phyloP scores from a whole-genome alignment of 495 filamentous ascomycete species.

The Penicillium egyptiacum region DNA sequence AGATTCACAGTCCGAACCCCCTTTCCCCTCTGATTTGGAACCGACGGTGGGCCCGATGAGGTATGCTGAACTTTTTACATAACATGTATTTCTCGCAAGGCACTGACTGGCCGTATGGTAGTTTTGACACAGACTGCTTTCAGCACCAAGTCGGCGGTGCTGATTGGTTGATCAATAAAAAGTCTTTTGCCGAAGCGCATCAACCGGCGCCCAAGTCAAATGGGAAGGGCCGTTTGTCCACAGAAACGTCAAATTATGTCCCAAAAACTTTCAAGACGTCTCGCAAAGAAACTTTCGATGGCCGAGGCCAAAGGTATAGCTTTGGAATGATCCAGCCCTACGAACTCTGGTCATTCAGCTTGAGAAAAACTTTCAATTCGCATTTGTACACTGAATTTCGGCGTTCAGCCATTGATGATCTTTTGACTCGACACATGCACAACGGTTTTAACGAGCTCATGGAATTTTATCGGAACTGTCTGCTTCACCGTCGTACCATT shows the following conservation, averaged over 20 bases:
- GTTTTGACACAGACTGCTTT: not conserved
- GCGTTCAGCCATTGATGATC: constrained; percentile 66
- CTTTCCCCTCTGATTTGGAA: constrained; percentile 10
- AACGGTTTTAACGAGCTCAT: constrained; percentile 57
- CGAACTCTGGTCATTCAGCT: constrained; percentile 77
- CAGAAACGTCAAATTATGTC: constrained; percentile 11
- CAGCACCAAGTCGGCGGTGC: not conserved
- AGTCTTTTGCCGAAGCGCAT: not conserved
- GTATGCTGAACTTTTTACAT: constrained; percentile 17
- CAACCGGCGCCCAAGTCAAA: not conserved
- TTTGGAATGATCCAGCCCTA: constrained; percentile 66
- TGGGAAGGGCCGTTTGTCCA: constrained; percentile 1
- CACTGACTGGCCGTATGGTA: not conserved
- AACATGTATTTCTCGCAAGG: not conserved
- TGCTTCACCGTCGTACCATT: constrained; percentile 49
- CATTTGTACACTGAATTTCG: constrained; percentile 81
- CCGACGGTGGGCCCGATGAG: constrained; percentile 9
- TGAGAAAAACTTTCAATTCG: constrained; percentile 72
- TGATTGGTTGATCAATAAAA: not conserved
- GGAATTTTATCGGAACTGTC: constrained; percentile 57
- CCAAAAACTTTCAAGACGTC: constrained; percentile 2
- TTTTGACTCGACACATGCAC: constrained; percentile 43
- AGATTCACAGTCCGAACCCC: constrained; percentile 17
- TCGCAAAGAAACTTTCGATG: constrained; percentile 1
- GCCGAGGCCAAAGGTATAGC: constrained; percentile 2